Base-by-base conservation (phyloP, 192 early-diverging fungal species). In the Pilaira anomala region DNA sequence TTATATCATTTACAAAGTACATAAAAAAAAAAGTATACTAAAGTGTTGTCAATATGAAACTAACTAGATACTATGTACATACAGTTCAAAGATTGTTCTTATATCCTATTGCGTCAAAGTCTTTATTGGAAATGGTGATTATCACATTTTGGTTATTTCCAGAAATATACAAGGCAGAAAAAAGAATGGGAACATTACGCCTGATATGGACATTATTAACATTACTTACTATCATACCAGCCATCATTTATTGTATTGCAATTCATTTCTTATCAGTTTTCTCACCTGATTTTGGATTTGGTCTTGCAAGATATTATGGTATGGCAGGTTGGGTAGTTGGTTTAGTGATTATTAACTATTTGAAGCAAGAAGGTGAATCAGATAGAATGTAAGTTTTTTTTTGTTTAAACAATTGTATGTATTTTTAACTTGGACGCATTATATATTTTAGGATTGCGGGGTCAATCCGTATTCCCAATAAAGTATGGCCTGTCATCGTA, bases 261-360 rank as follows among this genome's bases (percentile, higher is more conserved):
- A 36, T 36, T 36, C 11, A 36, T 36, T 36, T 49, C 0, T 53
- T 60, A 13, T 25, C 50, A 3, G 51, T 36, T 3, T 41, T 26
- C 8, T 12, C 36, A 7, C 45, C 46, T 7, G 62, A 49, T 21
- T 24, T n/a, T 21, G 22, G 48, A 1, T 24, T 6, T n/a, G 7
- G 29, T 0, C 22, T 42, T 16, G 49, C 22, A 3, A 36, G 11
- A 6, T 67, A 42, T 51, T 18, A 19, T 11, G 66, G 66, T 8
- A 30, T 60, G 45, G 40, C 66, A 9, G 66, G 65, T 4, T 58
- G 41, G 55, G 65, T 49, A 5, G 55, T 66, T 3, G 65, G 41
- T 24, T 29, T 66, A 40, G 41, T 21, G 58, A 18, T 55, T 30
- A 41, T 48, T 41, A 18, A 66, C 16, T 4, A 62, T 62, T 22